Evolutionary conservation across 78 protist genomes (phyloP).

Genomic region (slime mould (Dictyostelium discoideum)): DNA sequence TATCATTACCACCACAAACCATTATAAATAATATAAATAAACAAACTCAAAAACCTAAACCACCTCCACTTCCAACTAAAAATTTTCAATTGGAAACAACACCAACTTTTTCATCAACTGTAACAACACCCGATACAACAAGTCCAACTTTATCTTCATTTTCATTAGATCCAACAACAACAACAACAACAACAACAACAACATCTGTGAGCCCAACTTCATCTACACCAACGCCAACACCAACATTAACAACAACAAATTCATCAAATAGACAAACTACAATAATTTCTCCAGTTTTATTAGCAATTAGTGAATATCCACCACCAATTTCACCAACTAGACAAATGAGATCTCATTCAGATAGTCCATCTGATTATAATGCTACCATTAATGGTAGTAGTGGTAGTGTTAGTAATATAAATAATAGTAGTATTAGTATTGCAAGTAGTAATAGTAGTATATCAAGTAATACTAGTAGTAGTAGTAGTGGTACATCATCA

Average conservation of each 20-base stretch:
- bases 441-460: neutral
- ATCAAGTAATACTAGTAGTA: neutral
- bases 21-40: neutral
- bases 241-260: neutral
- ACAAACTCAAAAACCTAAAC: slow-evolving; percentile 17
- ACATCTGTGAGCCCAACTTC: neutral
- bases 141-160: slow-evolving; percentile 23
- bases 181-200: neutral
- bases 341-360: slow-evolving; percentile 44
- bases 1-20: slow-evolving; percentile 15
- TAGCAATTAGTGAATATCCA: neutral
- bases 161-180: neutral
- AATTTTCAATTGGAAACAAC: neutral
- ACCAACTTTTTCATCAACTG: neutral
- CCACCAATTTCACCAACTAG: slow-evolving; percentile 5
- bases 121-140: neutral
- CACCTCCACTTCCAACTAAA: slow-evolving; percentile 21
- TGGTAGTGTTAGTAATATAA: neutral
- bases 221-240: neutral
- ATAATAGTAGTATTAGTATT: neutral
- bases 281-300: neutral
- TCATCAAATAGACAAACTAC: neutral
- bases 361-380: slow-evolving; percentile 13
- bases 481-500: neutral
- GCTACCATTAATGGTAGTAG: neutral